These are phyloP conservation scores for Pouteria campechiana DNA, from an alignment of 179 eudicot species.

Conservation along the genomic window DNA sequence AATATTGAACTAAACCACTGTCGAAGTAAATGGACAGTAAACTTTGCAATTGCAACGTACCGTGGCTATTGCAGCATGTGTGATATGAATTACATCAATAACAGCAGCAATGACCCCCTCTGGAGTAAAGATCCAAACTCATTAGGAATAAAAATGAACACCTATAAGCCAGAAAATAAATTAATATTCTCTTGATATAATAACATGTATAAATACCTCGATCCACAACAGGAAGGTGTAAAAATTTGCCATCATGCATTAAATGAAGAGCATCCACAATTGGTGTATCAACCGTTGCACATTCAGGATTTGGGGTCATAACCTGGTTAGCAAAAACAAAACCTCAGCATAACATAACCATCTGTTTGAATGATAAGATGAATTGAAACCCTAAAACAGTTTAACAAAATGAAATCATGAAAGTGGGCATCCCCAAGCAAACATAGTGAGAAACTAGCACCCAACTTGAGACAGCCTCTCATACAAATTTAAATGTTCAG, in stretches of 20 bases:
- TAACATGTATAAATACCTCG: slow-evolving; percentile 38
- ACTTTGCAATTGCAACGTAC: no score
- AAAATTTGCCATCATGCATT: slow-evolving; percentile 91
- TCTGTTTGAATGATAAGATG: no score
- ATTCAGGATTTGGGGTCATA: slow-evolving; percentile 94
- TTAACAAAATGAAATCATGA: no score
- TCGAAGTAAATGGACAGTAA: no score
- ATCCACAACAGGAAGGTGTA: slow-evolving; percentile 92
- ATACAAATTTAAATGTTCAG: no score
- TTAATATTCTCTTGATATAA: neutral
- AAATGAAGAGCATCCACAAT: slow-evolving; percentile 91
- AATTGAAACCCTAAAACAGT: no score
- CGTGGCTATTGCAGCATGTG: slow-evolving; percentile 83
- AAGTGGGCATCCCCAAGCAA: no score
- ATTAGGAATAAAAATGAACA: slow-evolving; percentile 9
- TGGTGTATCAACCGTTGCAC: slow-evolving; percentile 80
- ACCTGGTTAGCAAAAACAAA: slow-evolving; percentile 29
- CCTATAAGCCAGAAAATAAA: neutral
- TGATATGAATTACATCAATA: slow-evolving; percentile 81
- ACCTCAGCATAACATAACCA: no score
- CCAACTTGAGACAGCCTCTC: no score
- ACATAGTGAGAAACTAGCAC: no score
- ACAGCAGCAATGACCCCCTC: slow-evolving; percentile 79
- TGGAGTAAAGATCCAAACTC: slow-evolving; percentile 17
- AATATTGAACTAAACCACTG: no score